A percentile compares a stretch with the other conserved stretches of the same genome.
These are phyloP conservation scores for Cyclanthera cordifolia DNA, from an alignment of 306 rosid genomes.

Conservation along the genomic window DNA sequence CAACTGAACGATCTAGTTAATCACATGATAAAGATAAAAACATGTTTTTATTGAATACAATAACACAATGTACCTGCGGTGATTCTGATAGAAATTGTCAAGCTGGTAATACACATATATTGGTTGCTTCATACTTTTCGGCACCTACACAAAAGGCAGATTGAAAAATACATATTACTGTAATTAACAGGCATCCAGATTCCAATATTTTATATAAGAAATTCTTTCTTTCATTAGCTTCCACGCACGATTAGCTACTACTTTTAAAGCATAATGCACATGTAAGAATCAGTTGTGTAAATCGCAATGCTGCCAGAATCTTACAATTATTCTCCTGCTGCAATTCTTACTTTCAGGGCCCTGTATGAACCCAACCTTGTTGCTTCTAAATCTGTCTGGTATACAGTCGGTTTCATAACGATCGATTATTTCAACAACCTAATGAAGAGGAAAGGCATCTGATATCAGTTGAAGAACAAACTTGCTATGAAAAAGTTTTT, in stretches of 20 bases:
- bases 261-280: not conserved
- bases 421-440: conserved; percentile 83
- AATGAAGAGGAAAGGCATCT: conserved; percentile 18
- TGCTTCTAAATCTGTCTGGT: conserved; percentile 23
- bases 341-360: conserved; percentile 32
- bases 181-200: not conserved
- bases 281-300: not conserved
- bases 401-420: conserved; percentile 54
- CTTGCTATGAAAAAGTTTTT: not conserved
- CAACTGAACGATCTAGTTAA: not conserved
- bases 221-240: not conserved
- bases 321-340: conserved; percentile 37
- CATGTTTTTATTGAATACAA: not conserved
- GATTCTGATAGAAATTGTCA: conserved; percentile 90
- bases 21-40: not conserved
- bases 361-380: conserved; percentile 54
- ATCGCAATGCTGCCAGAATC: not conserved
- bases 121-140: conserved; percentile 61
- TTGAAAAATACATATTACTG: conserved; percentile 5
- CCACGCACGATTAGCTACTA: not conserved
- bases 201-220: not conserved
- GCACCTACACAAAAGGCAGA: conserved; percentile 36
- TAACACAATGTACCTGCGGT: conserved; percentile 48
- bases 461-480: conserved; percentile 22
- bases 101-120: conserved; percentile 78